phyloP scores from a whole-genome alignment of 179 eudicot species.

The Gypsophila paniculata region DNA sequence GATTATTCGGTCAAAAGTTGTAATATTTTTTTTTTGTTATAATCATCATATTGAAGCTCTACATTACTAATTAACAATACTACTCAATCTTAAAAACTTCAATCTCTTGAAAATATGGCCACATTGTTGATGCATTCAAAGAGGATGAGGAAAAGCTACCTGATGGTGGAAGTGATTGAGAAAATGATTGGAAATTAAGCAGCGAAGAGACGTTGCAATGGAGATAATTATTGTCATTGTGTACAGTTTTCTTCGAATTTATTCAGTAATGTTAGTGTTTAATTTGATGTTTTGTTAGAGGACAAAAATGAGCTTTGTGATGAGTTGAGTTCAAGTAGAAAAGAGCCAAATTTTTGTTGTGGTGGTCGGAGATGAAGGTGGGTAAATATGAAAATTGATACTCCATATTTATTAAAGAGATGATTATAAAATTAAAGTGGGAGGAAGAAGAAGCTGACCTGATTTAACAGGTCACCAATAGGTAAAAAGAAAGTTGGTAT shows the following conservation, averaged over 20 bases:
- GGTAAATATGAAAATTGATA: too few species aligned
- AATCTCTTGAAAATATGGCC: constrained; percentile 14
- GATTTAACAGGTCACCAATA: too few species aligned
- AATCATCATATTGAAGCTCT: constrained; percentile 24
- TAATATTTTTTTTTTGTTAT: constrained; percentile 16
- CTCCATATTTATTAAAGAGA: too few species aligned
- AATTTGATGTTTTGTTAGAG: too few species aligned
- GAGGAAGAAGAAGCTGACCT: too few species aligned
- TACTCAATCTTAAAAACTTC: constrained; percentile 16
- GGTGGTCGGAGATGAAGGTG: too few species aligned
- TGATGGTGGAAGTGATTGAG: constrained; percentile 23
- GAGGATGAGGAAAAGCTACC: neutral
- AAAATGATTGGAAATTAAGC: constrained; percentile 17
- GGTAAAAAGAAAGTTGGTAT: too few species aligned
- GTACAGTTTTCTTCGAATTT: neutral
- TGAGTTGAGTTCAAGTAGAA: too few species aligned
- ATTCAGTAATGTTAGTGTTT: too few species aligned
- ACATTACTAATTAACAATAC: constrained; percentile 17
- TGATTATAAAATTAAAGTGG: too few species aligned
- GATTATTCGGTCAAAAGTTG: constrained; percentile 40
- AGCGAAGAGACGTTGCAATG: constrained; percentile 23
- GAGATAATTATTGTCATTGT: constrained; percentile 12
- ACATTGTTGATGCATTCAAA: constrained; percentile 23
- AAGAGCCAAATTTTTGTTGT: too few species aligned
- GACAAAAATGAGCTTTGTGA: too few species aligned